phyloP scores from a whole-genome alignment of 129 eudicot species.

The Lactuca saligna region DNA sequence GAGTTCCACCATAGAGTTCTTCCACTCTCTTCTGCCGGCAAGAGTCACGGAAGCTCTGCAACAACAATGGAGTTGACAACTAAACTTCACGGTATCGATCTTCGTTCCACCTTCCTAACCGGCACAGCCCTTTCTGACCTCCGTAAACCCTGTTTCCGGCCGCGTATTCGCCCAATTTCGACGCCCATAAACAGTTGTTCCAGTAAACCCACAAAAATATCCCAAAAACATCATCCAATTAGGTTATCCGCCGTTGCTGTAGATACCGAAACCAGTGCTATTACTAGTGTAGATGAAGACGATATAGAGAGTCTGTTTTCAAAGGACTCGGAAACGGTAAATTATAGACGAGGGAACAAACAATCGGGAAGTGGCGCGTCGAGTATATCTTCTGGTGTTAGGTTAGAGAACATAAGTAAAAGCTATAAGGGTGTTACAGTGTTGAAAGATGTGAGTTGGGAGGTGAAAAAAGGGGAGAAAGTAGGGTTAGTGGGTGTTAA shows the following conservation, averaged over 20 bases:
- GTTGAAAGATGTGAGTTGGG: slow-evolving; percentile 88
- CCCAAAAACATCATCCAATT: slow-evolving; percentile 28
- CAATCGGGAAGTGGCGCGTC: slow-evolving; percentile 66
- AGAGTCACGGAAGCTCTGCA: slow-evolving; percentile 13
- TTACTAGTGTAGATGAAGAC: slow-evolving; percentile 30
- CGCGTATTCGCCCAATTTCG: slow-evolving; percentile 32
- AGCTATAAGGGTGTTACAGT: slow-evolving; percentile 90
- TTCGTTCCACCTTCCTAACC: slow-evolving; percentile 57
- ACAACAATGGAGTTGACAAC: slow-evolving; percentile 49
- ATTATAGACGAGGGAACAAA: slow-evolving; percentile 41
- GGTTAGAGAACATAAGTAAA: slow-evolving; percentile 82
- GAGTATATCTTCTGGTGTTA: slow-evolving; percentile 78
- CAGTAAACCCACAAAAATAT: slow-evolving; percentile 23
- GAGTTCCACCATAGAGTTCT: background rate
- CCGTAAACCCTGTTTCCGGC: slow-evolving; percentile 44
- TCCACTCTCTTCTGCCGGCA: background rate
- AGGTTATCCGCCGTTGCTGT: slow-evolving; percentile 61
- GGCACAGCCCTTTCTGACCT: slow-evolving; percentile 40
- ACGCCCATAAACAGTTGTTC: slow-evolving; percentile 32
- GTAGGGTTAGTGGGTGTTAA: slow-evolving; percentile 96
- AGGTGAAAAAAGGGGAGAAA: slow-evolving; percentile 92
- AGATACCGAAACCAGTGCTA: slow-evolving; percentile 44
- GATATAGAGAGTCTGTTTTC: slow-evolving; percentile 78
- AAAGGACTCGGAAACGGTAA: slow-evolving; percentile 32
- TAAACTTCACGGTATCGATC: slow-evolving; percentile 56